Evolutionary conservation across 129 eudicot genomes (phyloP).

Genomic region (Smallanthus sonchifolius): DNA sequence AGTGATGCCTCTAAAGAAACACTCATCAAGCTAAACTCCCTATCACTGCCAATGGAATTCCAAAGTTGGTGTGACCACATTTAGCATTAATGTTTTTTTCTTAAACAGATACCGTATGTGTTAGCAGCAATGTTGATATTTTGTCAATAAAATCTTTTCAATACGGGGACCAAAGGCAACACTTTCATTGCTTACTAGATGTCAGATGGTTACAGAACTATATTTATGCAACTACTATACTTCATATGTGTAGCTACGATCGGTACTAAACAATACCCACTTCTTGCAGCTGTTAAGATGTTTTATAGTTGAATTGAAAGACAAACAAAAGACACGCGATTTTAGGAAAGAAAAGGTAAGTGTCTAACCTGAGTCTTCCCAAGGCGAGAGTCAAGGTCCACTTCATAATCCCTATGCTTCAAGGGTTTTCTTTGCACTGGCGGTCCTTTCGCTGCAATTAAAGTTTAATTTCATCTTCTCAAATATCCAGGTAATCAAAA

Average conservation of each 20-base stretch:
- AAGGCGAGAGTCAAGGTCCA: constrained; percentile 90
- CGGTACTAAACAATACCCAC: background rate
- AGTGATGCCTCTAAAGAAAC: background rate
- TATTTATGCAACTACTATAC: background rate
- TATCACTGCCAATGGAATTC: background rate
- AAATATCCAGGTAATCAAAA: background rate
- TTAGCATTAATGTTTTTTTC: background rate
- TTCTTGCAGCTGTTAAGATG: background rate
- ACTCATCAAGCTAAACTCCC: background rate
- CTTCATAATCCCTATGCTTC: constrained; percentile 96
- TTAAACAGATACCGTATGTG: background rate
- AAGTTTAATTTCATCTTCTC: background rate
- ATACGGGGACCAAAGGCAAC: background rate
- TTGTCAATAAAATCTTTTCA: background rate
- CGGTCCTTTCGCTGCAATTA: constrained; percentile 82
- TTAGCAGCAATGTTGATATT: background rate
- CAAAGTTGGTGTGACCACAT: background rate
- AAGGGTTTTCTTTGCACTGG: constrained; percentile 92
- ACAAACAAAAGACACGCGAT: background rate
- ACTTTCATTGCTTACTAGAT: constrained; percentile 7
- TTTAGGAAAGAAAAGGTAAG: background rate
- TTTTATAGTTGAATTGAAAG: background rate
- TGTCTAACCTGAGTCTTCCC: constrained; percentile 92
- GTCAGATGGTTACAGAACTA: background rate
- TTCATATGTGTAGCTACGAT: background rate